Percentiles rank a stretch among this genome's conserved stretches.
These are phyloP conservation scores for Rosa chinensis DNA, from an alignment of 306 rosid species.

Conservation along the genomic window DNA sequence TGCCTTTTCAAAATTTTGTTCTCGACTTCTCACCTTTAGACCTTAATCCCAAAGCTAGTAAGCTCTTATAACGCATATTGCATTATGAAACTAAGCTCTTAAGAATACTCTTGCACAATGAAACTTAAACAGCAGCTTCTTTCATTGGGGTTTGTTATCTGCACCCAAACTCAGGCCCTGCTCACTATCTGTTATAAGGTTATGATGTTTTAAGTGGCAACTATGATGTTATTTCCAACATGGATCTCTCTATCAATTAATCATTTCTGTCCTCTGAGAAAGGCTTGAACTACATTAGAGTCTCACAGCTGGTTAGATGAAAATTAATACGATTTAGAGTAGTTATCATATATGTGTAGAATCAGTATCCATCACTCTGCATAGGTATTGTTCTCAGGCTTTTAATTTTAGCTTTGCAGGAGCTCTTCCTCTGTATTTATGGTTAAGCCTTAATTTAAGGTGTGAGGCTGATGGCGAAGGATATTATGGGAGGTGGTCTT, in stretches of 20 bases:
- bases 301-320: background rate
- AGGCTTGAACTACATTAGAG: background rate
- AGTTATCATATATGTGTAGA: background rate
- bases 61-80: too few relatives aligned
- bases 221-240: background rate
- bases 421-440: background rate
- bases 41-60: background rate
- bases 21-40: background rate
- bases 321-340: background rate
- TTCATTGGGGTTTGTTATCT: background rate
- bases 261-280: background rate
- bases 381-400: background rate
- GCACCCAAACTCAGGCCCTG: background rate
- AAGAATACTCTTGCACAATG: background rate
- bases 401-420: background rate
- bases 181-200: background rate
- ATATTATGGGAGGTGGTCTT: conserved; percentile 81
- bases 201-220: background rate
- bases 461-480: conserved; percentile 33
- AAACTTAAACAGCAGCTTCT: background rate
- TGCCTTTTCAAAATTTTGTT: background rate
- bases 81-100: background rate
- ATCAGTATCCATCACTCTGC: background rate
- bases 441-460: background rate
- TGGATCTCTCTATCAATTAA: background rate